A percentile compares a stretch with the other conserved stretches of the same genome.
phyloP scores from a whole-genome alignment of 2,329 filamentous ascomycete genomes.

The Pseudogymnoascus sp. region DNA sequence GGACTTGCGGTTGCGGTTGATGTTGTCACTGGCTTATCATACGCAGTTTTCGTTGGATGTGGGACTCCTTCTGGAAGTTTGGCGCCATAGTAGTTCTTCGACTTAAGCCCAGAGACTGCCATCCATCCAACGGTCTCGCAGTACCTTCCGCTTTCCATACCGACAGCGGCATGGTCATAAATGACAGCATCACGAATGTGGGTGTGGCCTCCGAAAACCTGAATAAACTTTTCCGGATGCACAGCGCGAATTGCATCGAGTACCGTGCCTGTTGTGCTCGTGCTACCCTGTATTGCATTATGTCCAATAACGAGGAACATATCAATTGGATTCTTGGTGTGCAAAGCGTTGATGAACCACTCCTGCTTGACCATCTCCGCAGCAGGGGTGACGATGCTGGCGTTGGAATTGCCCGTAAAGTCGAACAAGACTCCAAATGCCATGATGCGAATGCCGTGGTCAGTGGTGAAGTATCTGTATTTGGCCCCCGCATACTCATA shows the following conservation, averaged over 20 bases:
- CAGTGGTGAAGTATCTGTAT: slow-evolving; percentile 83
- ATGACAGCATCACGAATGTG: slow-evolving; percentile 79
- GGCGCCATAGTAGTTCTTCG: slow-evolving; percentile 20
- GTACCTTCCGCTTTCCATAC: slow-evolving; percentile 80
- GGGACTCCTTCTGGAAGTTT: slow-evolving; percentile 21
- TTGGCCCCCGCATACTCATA: slow-evolving; percentile 68
- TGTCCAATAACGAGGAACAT: slow-evolving; percentile 83
- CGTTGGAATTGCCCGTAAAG: slow-evolving; percentile 84
- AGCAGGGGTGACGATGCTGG: slow-evolving; percentile 75
- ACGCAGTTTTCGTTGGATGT: slow-evolving; percentile 25
- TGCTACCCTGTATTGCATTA: slow-evolving; percentile 59
- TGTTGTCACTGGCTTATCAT: slow-evolving; percentile 27
- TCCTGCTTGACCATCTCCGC: slow-evolving; percentile 70
- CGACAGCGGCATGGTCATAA: slow-evolving; percentile 72
- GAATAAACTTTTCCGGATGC: slow-evolving; percentile 76
- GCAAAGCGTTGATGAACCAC: slow-evolving; percentile 86
- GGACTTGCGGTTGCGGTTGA: slow-evolving; percentile 55
- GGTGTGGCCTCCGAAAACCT: slow-evolving; percentile 84
- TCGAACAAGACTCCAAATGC: slow-evolving; percentile 95
- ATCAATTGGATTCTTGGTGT: slow-evolving; percentile 68
- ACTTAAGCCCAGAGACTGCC: slow-evolving; percentile 60
- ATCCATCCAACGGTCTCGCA: slow-evolving; percentile 94
- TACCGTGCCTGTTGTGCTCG: slow-evolving; percentile 66
- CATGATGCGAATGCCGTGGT: slow-evolving; percentile 72
- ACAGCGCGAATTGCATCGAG: slow-evolving; percentile 67